phyloP scores from a whole-genome alignment of 2,329 filamentous ascomycete genomes.

The Ilyonectria sp. region DNA sequence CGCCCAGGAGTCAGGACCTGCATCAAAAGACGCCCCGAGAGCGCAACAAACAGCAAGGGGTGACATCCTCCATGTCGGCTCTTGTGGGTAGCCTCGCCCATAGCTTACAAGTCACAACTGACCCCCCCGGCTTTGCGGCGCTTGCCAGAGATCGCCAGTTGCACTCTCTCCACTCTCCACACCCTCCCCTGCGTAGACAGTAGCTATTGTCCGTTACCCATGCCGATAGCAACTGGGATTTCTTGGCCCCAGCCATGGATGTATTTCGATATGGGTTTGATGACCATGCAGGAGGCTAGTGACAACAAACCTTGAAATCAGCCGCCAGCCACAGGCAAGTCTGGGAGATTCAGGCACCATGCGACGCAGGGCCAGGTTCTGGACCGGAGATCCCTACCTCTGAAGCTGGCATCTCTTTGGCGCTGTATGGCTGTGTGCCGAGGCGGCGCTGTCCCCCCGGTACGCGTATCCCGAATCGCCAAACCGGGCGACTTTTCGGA shows the following conservation, averaged over 20 bases:
- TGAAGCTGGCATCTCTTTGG: background rate
- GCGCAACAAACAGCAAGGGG: background rate
- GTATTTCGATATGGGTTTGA: conserved; percentile 8
- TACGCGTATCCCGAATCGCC: conserved; percentile 2
- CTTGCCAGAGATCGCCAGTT: background rate
- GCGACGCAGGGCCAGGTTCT: conserved; percentile 1
- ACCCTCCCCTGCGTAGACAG: conserved; percentile 1
- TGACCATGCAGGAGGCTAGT: conserved; percentile 27
- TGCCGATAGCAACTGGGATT: conserved; percentile 6
- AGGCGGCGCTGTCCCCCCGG: background rate
- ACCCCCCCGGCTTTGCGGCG: background rate
- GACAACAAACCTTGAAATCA: conserved; percentile 26
- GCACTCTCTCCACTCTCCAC: background rate
- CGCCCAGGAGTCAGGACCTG: conserved; percentile 40
- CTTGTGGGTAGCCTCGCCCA: background rate
- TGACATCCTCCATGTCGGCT: background rate
- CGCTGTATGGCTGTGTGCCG: background rate
- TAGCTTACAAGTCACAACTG: conserved; percentile 7
- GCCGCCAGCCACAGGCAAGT: background rate
- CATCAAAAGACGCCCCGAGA: conserved; percentile 26
- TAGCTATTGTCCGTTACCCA: conserved; percentile 12
- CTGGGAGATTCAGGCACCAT: conserved; percentile 20
- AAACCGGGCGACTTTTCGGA: background rate
- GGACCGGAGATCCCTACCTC: background rate
- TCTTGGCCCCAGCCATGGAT: background rate